phyloP scores from a whole-genome alignment of 176 grass and related monocot genomes.

The Zizania latifolia region DNA sequence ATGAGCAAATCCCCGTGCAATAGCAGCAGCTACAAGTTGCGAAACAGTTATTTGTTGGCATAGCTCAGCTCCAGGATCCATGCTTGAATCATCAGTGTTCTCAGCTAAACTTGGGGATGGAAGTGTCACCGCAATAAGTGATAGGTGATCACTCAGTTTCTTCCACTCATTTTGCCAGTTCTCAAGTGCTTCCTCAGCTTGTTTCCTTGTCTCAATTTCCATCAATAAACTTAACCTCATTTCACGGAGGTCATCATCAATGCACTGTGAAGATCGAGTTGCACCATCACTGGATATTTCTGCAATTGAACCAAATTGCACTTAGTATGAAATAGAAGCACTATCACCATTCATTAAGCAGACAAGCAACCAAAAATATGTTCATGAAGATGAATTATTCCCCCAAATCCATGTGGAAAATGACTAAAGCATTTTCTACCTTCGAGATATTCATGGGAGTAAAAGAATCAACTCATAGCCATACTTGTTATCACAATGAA shows the following conservation, averaged over 20 bases:
- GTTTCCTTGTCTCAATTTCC: constrained; percentile 80
- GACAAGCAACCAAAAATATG: not conserved
- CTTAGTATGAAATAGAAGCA: not conserved
- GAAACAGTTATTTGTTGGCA: constrained; percentile 73
- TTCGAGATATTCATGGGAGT: not conserved
- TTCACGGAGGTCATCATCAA: constrained; percentile 71
- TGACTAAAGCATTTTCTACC: too few species aligned
- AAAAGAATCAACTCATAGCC: not conserved
- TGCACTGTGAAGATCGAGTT: constrained; percentile 30
- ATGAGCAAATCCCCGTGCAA: constrained; percentile 52
- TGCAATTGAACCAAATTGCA: constrained; percentile 25
- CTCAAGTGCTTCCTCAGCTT: constrained; percentile 72
- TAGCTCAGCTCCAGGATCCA: constrained; percentile 69
- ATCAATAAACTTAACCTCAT: constrained; percentile 71
- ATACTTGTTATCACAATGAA: not conserved
- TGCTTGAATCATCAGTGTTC: constrained; percentile 40
- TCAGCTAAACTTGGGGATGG: constrained; percentile 36
- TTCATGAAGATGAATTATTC: not conserved
- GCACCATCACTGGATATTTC: constrained; percentile 86
- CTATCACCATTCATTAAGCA: not conserved
- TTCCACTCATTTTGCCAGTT: constrained; percentile 72
- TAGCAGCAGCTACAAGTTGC: constrained; percentile 60
- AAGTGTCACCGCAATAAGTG: constrained; percentile 54
- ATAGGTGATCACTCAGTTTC: constrained; percentile 64
- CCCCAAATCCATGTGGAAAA: not conserved